Conservation (phyloP, 805 yeast species). For the Yarrowia divulgata region DNA sequence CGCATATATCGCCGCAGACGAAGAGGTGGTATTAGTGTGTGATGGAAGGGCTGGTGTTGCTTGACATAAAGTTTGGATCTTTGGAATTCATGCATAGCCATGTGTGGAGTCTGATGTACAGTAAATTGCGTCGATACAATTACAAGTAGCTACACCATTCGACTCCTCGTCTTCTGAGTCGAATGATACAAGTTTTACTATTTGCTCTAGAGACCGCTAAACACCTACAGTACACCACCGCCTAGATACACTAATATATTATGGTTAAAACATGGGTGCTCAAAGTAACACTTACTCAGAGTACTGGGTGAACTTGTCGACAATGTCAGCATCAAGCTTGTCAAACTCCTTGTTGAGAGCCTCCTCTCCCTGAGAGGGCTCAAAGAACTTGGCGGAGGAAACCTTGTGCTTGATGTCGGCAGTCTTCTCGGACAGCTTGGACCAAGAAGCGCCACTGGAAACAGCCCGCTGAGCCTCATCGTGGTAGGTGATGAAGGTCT, state of each 20-base stretch:
- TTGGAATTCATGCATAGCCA: too few relatives aligned
- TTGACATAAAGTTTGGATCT: not conserved
- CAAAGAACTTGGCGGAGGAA: slow-evolving; percentile 93
- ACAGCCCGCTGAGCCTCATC: slow-evolving; percentile 99
- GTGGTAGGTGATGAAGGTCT: slow-evolving; percentile 85
- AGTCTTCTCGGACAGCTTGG: slow-evolving; percentile 87
- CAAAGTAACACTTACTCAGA: slow-evolving; percentile 19
- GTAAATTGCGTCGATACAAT: too few relatives aligned
- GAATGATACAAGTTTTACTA: too few relatives aligned
- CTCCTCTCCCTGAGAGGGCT: slow-evolving; percentile 89
- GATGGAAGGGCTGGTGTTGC: not conserved
- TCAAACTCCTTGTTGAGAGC: slow-evolving; percentile 80
- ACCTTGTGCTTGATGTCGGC: slow-evolving; percentile 91
- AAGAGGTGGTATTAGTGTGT: not conserved
- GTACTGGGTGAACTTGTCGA: slow-evolving; percentile 78
- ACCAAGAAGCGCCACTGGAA: slow-evolving; percentile 93
- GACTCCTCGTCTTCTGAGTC: too few relatives aligned
- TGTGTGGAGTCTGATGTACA: too few relatives aligned
- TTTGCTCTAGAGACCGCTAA: too few relatives aligned
- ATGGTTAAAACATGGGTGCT: slow-evolving; percentile 15
- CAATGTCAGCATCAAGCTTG: slow-evolving; percentile 72
- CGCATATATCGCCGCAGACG: slow-evolving; percentile 5
- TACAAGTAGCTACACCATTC: too few relatives aligned
- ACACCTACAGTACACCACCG: too few relatives aligned
- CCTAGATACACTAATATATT: slow-evolving; percentile 10